These are phyloP conservation scores for Ustulina deusta DNA, from an alignment of 2,329 filamentous ascomycete species.

Conservation along the genomic window DNA sequence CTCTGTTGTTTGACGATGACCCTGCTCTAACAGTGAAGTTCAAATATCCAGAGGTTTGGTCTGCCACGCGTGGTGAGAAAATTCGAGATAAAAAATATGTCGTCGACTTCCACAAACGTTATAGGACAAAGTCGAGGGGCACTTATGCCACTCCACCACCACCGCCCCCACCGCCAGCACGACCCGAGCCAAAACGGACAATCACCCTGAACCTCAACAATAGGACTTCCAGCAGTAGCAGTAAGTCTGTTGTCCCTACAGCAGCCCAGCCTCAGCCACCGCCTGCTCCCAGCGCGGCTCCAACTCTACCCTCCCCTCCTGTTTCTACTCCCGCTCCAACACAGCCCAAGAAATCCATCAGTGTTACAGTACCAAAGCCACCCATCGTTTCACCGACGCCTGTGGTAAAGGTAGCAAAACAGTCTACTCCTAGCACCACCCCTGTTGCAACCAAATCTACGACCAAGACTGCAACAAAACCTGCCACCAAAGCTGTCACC, in stretches of 20 bases:
- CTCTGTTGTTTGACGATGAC: conserved; percentile 62
- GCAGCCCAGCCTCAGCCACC: conserved; percentile 28
- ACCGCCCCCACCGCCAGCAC: conserved; percentile 41
- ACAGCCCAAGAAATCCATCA: conserved; percentile 37
- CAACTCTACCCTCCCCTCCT: conserved; percentile 20
- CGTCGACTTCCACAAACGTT: conserved; percentile 46
- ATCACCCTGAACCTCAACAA: conserved; percentile 53
- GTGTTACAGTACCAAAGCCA: conserved; percentile 37
- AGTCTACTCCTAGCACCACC: conserved; percentile 22
- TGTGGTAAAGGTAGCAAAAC: conserved; percentile 31
- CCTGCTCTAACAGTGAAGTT: conserved; percentile 60
- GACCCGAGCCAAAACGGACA: conserved; percentile 49
- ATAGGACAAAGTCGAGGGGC: conserved; percentile 47
- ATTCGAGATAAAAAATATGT: conserved; percentile 43
- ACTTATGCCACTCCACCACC: conserved; percentile 41
- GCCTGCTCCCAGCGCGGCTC: conserved; percentile 23
- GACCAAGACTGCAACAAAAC: conserved; percentile 19
- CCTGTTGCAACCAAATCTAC: conserved; percentile 12
- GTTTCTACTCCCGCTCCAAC: conserved; percentile 23
- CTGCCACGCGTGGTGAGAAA: conserved; percentile 48
- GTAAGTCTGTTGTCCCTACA: conserved; percentile 30
- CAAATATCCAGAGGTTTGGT: conserved; percentile 62
- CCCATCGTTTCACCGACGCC: conserved; percentile 27
- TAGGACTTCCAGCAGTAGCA: conserved; percentile 43
- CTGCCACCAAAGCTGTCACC: conserved; percentile 1